Evolutionary conservation across 176 grass and related monocot genomes (phyloP).

Genomic region (Ensete glaucum): DNA sequence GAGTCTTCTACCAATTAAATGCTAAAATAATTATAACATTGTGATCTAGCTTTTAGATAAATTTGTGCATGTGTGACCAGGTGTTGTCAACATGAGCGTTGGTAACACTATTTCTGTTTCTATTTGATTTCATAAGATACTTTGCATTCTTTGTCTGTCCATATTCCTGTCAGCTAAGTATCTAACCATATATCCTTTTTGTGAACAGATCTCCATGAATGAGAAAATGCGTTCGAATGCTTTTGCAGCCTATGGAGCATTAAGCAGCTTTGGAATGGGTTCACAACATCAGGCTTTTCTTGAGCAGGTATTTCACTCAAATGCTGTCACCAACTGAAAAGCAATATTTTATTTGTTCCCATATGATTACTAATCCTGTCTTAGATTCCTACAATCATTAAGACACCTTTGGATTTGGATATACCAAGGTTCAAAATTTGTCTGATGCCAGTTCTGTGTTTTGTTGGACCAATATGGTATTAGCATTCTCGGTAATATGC

Average conservation of each 20-base stretch:
- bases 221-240: conserved; percentile 90
- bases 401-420: too few species aligned
- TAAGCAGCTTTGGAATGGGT: conserved; percentile 74
- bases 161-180: background rate
- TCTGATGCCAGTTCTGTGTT: too few species aligned
- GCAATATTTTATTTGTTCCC: background rate
- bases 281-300: conserved; percentile 80
- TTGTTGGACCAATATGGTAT: too few species aligned
- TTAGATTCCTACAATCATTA: too few species aligned
- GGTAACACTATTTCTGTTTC: background rate
- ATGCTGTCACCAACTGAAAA: background rate
- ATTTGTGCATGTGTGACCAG: too few species aligned
- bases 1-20: too few species aligned
- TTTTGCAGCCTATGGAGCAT: conserved; percentile 93
- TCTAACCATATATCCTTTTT: conserved; percentile 11
- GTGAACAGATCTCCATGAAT: conserved; percentile 77
- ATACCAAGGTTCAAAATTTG: too few species aligned
- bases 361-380: background rate
- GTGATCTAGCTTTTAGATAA: too few species aligned
- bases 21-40: too few species aligned
- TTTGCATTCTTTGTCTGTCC: background rate
- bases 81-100: background rate
- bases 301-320: conserved; percentile 58
- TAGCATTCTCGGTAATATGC: too few species aligned
- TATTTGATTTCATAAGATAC: background rate